A percentile compares a stretch with the other conserved stretches of the same genome.
Conservation (phyloP, 2,329 filamentous ascomycete genomes). For the Xylariaceae sp. region DNA sequence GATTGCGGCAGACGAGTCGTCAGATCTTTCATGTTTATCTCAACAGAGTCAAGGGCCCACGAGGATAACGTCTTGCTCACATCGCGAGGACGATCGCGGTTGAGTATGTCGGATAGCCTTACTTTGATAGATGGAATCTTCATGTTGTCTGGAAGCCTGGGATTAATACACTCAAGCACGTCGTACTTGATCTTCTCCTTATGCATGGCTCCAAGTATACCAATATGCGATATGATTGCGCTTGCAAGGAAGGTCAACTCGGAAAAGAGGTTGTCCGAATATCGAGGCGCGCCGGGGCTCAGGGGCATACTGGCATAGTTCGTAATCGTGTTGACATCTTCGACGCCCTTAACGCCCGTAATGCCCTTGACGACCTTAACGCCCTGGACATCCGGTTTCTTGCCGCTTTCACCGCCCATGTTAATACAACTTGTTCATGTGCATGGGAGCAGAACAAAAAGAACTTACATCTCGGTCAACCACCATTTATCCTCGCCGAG, state of each 20-base stretch:
- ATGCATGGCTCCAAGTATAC: conserved; percentile 46
- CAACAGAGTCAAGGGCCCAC: conserved; percentile 57
- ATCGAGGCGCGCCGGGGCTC: conserved; percentile 39
- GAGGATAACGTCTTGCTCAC: conserved; percentile 26
- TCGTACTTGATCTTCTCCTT: conserved; percentile 39
- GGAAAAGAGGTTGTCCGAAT: conserved; percentile 48
- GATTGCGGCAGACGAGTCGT: conserved; percentile 24
- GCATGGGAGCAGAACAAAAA: conserved; percentile 1
- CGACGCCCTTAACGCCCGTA: conserved; percentile 19
- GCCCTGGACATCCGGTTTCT: conserved; percentile 5
- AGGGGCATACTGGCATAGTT: conserved; percentile 40
- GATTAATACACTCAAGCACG: conserved; percentile 33
- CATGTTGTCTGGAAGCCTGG: conserved; percentile 39
- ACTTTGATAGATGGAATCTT: conserved; percentile 46
- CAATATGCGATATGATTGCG: conserved; percentile 47
- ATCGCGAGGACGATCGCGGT: conserved; percentile 19
- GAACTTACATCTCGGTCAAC: conserved; percentile 59
- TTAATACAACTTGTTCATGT: conserved; percentile 11
- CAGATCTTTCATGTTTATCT: conserved; percentile 51
- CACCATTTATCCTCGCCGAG: conserved; percentile 74
- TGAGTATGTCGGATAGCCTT: conserved; percentile 42
- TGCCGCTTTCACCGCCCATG: conserved; percentile 10
- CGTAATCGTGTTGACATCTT: conserved; percentile 21
- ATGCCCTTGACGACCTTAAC: conserved; percentile 22
- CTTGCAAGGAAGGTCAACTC: conserved; percentile 47